A percentile compares a stretch with the other conserved stretches of the same genome.
Conservation (phyloP, 139 green algal species). For the Deuterostichococcus epilithicus region DNA sequence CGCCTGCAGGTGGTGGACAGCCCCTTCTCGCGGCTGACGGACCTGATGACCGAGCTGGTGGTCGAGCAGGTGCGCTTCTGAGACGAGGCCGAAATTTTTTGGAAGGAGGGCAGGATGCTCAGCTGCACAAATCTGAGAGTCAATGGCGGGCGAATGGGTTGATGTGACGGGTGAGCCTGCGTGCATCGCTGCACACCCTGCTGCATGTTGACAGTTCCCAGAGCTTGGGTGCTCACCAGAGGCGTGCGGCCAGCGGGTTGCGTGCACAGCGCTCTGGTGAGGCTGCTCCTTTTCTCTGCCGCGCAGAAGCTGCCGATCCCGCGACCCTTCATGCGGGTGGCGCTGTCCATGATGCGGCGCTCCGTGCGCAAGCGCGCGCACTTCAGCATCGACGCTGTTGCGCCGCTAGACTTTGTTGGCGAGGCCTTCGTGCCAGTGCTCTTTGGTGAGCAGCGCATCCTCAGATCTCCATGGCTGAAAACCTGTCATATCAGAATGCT, state of each 20-base stretch:
- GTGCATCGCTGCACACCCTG: too few relatives aligned
- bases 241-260: too few relatives aligned
- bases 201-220: too few relatives aligned
- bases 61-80: slow-evolving; percentile 67
- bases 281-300: not conserved
- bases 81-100: slow-evolving; percentile 39
- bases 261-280: slow-evolving; percentile 1
- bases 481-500: not conserved
- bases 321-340: slow-evolving; percentile 42
- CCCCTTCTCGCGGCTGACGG: slow-evolving; percentile 81
- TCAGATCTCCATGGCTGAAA: too few relatives aligned
- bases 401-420: slow-evolving; percentile 44
- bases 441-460: slow-evolving; percentile 59
- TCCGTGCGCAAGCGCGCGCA: slow-evolving; percentile 68
- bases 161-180: too few relatives aligned
- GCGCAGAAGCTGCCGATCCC: slow-evolving; percentile 27
- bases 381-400: slow-evolving; percentile 75
- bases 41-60: slow-evolving; percentile 88
- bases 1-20: slow-evolving; percentile 83
- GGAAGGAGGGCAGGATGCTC: slow-evolving; percentile 7
- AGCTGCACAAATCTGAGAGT: too few relatives aligned
- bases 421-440: slow-evolving; percentile 75
- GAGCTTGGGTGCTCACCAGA: too few relatives aligned
- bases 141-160: too few relatives aligned
- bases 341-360: slow-evolving; percentile 65